Base-by-base conservation (phyloP, 192 early-diverging fungal species). In the Jimgerdemannia lactiflua region DNA sequence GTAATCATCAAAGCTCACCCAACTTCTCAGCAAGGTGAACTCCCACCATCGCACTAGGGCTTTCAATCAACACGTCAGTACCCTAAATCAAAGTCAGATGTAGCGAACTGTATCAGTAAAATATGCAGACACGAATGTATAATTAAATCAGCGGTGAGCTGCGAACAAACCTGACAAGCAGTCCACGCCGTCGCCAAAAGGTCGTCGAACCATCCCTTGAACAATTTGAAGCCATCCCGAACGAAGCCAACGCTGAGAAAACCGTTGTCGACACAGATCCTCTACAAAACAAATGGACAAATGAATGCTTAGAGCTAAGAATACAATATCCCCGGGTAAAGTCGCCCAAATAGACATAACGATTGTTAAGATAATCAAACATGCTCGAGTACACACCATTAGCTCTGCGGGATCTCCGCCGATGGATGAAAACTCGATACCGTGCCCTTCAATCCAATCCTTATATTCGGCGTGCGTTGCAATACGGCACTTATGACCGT, bases 51-150 rank as follows among this genome's bases (percentile, higher is more conserved):
- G 90, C 87, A 39, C 87, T 87, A 1, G 92, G 91, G 8, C 88
- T 86, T 44, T 91, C 91, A 65, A 94, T 89, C n/a, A 94, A 64
- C 44, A 92, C 77, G 68, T 94, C 91, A 0, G 91, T 87, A 9
- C 80, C 86, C 49, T 59, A 14, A 59, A 59, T 14, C 2, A 59
- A 59, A 29, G 29, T 29, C 29, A 29, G 29, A 29, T 29, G 29
- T 29, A 0, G 29, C 29, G 29, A 29, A 29, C 29, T 29, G 29
- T 29, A 29, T 29, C 29, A 29, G 29, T 29, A 29, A 29, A 29
- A 29, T 29, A 29, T 29, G 29, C 29, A 29, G 29, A 29, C 29
- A 29, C 29, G 29, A 29, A 29, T 29, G 29, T 29, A 29, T 29
- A 29, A 29, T 29, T 29, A 29, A 29, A 29, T 29, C 29, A 29